Base-by-base conservation (phyloP, 805 yeast genomes). In the Wickerhamomyces bovis region DNA sequence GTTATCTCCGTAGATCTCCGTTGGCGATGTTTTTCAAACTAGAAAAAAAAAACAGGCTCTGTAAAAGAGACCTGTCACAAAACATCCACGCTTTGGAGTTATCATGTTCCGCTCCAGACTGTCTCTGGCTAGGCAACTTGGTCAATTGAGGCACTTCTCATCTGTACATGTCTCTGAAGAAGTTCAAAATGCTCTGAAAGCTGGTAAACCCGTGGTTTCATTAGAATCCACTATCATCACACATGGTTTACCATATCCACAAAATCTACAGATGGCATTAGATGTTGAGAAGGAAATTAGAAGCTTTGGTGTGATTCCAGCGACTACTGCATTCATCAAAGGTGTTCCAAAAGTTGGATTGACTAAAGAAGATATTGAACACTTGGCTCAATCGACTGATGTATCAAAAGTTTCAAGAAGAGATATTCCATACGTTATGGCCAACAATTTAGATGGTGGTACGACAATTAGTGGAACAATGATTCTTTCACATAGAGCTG, bases 381-480 rank as follows among this genome's bases (percentile, higher is more conserved):
- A 58, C 4, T 66, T 87, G 53, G 82, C 58, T 1, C 46, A 49
- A 13, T 55, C 61, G 2, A 43, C 45, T 15, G 42, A 47, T 3
- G 78, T 73, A 16, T 68, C 69, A 54, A 89, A 89, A 61, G 82
- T 87, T 4, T 85, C 95, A 7, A 69, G 96, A 53, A 69, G 97
- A 46, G 97, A 89, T 61, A 77, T 89, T 28, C 83, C 92, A 0
- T 73, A 73, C 52, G 79, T 84, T 3, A 77, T 88, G 79, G 77
- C 89, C 13, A 67, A 71, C 40, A 66, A 68, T 26, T 61, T 78
- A n/a, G 70, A 76, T 42, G 97, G 97, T 9, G 97, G 96, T 7
- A 89, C 97, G 2, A 89, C 97, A 0, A 87, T 89, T 48, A 87
- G 96, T 2, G 82, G 86, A 23, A 89, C 96, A 0, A 87, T 88